Evolutionary conservation across 805 yeast species (phyloP).

Genomic region (Teunomyces tritomae): DNA sequence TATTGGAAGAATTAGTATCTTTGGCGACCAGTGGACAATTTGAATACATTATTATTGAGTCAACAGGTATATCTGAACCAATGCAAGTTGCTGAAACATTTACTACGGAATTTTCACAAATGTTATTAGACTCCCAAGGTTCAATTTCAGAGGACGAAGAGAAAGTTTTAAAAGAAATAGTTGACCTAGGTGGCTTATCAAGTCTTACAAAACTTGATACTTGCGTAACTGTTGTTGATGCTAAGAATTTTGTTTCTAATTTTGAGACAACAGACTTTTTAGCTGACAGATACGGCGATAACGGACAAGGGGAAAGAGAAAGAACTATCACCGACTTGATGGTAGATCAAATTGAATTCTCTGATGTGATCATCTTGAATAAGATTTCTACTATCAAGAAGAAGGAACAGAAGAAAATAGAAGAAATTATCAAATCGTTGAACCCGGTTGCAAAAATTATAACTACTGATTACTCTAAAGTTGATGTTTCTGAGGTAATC

Average conservation of each 20-base stretch:
- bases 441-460: conserved; percentile 44
- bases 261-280: conserved; percentile 44
- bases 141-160: conserved; percentile 16
- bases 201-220: conserved; percentile 41
- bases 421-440: conserved; percentile 29
- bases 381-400: conserved; percentile 30
- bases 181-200: conserved; percentile 39
- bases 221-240: conserved; percentile 47
- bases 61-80: conserved; percentile 49
- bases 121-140: conserved; percentile 25
- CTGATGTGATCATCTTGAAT: conserved; percentile 44
- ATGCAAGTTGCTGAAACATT: conserved; percentile 53
- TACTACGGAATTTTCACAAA: conserved; percentile 39
- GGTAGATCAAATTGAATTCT: conserved; percentile 47
- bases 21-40: conserved; percentile 34
- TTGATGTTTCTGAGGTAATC: conserved; percentile 33
- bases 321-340: conserved; percentile 44
- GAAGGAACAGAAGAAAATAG: conserved; percentile 24
- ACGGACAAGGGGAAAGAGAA: conserved; percentile 41
- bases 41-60: conserved; percentile 44
- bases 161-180: conserved; percentile 21
- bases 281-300: conserved; percentile 38
- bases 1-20: conserved; percentile 40
- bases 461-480: conserved; percentile 34
- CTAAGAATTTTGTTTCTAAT: conserved; percentile 38